A percentile compares a stretch with the other conserved stretches of the same genome.
Evolutionary conservation across 805 yeast species (phyloP).

Genomic region (Candida schatavii): DNA sequence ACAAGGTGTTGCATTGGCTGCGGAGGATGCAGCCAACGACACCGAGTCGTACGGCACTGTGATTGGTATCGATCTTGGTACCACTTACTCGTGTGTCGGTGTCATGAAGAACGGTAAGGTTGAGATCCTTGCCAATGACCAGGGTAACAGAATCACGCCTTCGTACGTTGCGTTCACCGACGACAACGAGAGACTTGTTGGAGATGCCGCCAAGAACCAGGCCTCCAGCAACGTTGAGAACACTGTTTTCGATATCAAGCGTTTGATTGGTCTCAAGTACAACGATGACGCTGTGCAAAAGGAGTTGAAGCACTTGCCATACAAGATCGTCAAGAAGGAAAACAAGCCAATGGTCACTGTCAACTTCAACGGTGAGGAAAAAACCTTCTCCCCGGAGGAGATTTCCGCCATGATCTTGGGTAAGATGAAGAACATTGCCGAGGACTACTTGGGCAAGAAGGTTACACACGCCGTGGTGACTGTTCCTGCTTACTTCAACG

Average conservation of each 20-base stretch:
- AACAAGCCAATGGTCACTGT: slow-evolving; percentile 82
- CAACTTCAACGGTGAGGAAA: slow-evolving; percentile 79
- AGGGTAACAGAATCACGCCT: slow-evolving; percentile 98
- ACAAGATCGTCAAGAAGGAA: slow-evolving; percentile 67
- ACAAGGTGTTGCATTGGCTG: slow-evolving; percentile 18
- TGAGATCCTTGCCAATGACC: slow-evolving; percentile 95
- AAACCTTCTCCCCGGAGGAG: slow-evolving; percentile 91
- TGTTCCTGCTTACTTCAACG: slow-evolving; percentile 96
- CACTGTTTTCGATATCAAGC: slow-evolving; percentile 89
- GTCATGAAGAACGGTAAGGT: slow-evolving; percentile 90
- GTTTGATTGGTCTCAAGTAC: slow-evolving; percentile 89
- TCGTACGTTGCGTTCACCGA: slow-evolving; percentile 89
- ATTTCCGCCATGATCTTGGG: slow-evolving; percentile 87
- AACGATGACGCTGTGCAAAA: slow-evolving; percentile 73
- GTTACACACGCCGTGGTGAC: slow-evolving; percentile 88
- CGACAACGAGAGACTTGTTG: slow-evolving; percentile 87
- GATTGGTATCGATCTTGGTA: slow-evolving; percentile 82
- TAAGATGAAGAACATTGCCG: slow-evolving; percentile 91
- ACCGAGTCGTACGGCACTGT: slow-evolving; percentile 43
- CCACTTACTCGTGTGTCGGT: slow-evolving; percentile 95
- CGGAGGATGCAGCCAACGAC: slow-evolving; percentile 20
- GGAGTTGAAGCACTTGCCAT: slow-evolving; percentile 67
- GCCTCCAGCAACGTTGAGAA: slow-evolving; percentile 91
- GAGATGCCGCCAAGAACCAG: slow-evolving; percentile 97
- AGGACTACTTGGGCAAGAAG: slow-evolving; percentile 62